Conservation (phyloP, 257 asterid species). For the Primulina huaijiensis region DNA sequence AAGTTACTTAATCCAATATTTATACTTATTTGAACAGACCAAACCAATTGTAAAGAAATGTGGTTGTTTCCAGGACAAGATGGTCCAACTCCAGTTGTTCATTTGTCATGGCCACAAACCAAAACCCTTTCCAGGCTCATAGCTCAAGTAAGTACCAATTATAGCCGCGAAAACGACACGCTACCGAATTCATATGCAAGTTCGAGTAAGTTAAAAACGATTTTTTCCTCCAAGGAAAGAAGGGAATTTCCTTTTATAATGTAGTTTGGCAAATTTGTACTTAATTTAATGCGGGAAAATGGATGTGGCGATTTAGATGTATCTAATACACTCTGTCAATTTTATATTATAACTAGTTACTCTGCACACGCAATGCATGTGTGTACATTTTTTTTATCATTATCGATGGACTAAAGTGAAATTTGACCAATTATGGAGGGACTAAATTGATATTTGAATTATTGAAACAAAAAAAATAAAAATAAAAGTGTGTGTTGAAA, state of each 20-base stretch:
- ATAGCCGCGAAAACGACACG: background rate
- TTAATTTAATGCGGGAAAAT: no score
- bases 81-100: slow-evolving; percentile 22
- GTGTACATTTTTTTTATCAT: no score
- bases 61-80: background rate
- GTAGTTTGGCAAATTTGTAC: background rate
- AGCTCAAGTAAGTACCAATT: background rate
- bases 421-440: no score
- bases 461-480: no score
- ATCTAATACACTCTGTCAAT: no score
- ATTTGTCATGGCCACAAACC: background rate
- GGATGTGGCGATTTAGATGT: no score
- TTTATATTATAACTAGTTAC: no score
- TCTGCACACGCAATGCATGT: no score
- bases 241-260: no score
- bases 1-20: background rate
- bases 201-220: background rate
- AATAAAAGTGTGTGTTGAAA: no score
- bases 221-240: background rate
- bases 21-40: background rate
- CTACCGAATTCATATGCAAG: background rate
- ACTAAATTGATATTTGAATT: no score
- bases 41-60: background rate
- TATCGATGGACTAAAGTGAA: no score
- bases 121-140: background rate